phyloP scores from a whole-genome alignment of 2,329 filamentous ascomycete genomes.

The Calonectria naviculata region DNA sequence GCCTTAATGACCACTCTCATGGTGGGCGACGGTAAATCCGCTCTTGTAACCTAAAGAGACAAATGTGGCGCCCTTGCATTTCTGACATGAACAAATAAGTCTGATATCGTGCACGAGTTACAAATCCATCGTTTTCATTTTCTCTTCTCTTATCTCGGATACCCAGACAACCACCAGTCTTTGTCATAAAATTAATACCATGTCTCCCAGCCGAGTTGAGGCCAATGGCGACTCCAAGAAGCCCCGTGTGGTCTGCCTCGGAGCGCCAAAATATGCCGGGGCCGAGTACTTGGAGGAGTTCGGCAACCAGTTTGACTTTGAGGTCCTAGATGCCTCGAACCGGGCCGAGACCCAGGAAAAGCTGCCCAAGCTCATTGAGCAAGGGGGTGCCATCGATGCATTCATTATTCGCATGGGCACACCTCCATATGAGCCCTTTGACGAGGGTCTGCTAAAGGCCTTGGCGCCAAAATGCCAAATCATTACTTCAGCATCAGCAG shows the following conservation, averaged over 20 bases:
- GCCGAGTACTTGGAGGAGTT: conserved; percentile 52
- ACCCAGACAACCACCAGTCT: not conserved
- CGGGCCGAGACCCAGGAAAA: conserved; percentile 47
- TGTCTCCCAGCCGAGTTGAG: conserved; percentile 27
- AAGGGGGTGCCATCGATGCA: conserved; percentile 53
- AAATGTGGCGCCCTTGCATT: not conserved
- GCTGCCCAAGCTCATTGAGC: conserved; percentile 47
- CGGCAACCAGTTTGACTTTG: conserved; percentile 48
- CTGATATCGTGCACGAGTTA: not conserved
- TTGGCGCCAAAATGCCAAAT: conserved; percentile 54
- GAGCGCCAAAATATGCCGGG: conserved; percentile 49
- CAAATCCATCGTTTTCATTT: not conserved
- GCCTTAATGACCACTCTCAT: not conserved
- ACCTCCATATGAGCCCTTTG: conserved; percentile 59
- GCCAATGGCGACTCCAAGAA: conserved; percentile 34
- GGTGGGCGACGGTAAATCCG: not conserved
- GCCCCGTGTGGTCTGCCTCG: conserved; percentile 53
- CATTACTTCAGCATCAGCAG: conserved; percentile 58
- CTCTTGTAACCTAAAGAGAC: not conserved
- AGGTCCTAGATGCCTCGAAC: conserved; percentile 47
- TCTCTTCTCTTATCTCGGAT: not conserved
- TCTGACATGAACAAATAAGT: not conserved
- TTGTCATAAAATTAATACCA: not conserved
- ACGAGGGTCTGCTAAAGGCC: conserved; percentile 51
- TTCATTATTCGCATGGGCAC: conserved; percentile 63